Evolutionary conservation across 1,284 basidiomycete species (phyloP), one percentile per base, ranked within the genome.

Genomic region (Phellinidium pouzarii): DNA sequence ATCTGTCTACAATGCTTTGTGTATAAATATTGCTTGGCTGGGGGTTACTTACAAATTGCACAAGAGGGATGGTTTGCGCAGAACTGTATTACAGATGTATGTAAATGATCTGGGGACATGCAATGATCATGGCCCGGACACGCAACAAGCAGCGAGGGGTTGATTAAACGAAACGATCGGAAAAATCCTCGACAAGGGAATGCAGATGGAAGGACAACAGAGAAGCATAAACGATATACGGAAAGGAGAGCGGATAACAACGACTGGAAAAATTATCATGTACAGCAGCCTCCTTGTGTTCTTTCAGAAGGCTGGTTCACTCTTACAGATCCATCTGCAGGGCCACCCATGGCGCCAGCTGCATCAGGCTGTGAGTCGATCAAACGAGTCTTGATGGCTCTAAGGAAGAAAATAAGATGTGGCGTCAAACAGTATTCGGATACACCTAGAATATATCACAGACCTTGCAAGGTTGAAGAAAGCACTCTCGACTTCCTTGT

Each of bases 401-500:
- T 95, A 66, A 40, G 37, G 50, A 40, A n/a, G 49, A 7, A 34
- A 19, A 45, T 37, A 17, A 46, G 37, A 48, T 25, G 22, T 20
- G 41, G 27, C 25, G 29, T 48, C 2, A 34, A 20, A 31, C 46
- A 40, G 26, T 20, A 19, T 43, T 40, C 37, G 26, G 45, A 34
- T 20, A 42, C 45, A n/a, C n/a, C n/a, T n/a, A n/a, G n/a, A n/a
- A n/a, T n/a, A n/a, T 11, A 12, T 25, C 48, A 70, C 85, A 59
- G 54, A 94, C 93, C 94, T 81, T 34, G 96, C 95, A 54, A 99
- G 79, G 11, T 89, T 91, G 71, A 99, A 98, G 79, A 99, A 99
- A 2, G 96, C 95, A 64, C 98, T 94, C 72, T 99, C 96, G 19
- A 99, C 96, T 59, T 94, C 94, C 57, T 96, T 89, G 70, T 98